Evolutionary conservation across 805 yeast genomes (phyloP), one percentile per base, ranked within the genome.

Genomic region (Ogataea populi-albae): DNA sequence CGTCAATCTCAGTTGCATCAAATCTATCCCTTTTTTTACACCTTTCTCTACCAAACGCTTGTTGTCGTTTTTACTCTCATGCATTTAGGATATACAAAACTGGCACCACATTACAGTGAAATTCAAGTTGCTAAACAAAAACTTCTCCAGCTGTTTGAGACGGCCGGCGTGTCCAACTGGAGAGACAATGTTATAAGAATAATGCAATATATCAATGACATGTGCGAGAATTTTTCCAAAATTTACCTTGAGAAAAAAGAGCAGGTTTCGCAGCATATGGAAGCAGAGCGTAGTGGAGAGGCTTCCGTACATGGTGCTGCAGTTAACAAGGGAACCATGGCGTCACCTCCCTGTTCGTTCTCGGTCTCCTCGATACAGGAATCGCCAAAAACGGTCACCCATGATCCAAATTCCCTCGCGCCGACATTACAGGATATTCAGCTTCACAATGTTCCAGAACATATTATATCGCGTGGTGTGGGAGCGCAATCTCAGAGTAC

Each of bases 1-100:
- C 37, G 42, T 3, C 43, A 38, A 8, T 47, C 56, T 8, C 38
- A 42, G 16, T 54, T 72, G 63, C 61, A 57, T 62, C 45, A 55
- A 46, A 24, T 59, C 26, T 69, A 64, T 41, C 79, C 77, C 12
- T 71, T 71, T 38, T 63, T 71, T 34, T 70, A 69, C 45, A 63
- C 73, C 3, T 73, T 71, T 34, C 55, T 71, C 8, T 71, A 72
- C 49, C 79, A 73, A 47, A 75, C 77, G 2, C 58, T 73, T 33
- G 69, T 74, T 35, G 76, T 73, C 16, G 61, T 68, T 16, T 73
- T 66, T 54, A 71, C 76, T 1, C 51, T 73, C 42, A 52, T 74
- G 46, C 74, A 71, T 47, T 55, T 67, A 35, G 68, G 68, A 17
- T 65, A 57, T 35, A 57, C 57, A 12, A 61, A 58, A 21, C 39